phyloP scores from a whole-genome alignment of 2,329 filamentous ascomycete genomes.

The Ambrosiella cleistominuta region DNA sequence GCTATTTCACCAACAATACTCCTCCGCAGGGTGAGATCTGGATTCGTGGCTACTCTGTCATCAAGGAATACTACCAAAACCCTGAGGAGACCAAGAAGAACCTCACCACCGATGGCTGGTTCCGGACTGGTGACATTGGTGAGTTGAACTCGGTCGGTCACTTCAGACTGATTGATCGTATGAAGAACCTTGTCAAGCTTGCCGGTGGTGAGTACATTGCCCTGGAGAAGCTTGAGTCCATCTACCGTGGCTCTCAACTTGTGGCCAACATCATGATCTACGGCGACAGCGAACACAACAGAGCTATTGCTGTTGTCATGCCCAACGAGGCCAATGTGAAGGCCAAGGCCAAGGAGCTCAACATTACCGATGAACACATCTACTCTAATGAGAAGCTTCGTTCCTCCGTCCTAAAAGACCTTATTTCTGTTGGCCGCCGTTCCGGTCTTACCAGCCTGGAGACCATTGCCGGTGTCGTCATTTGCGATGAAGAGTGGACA shows the following conservation, averaged over 20 bases:
- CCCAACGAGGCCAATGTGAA: constrained; percentile 46
- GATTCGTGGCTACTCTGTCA: constrained; percentile 62
- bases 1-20: constrained; percentile 56
- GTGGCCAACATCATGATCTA: constrained; percentile 81
- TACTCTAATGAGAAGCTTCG: constrained; percentile 50
- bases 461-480: constrained; percentile 56
- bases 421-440: constrained; percentile 46
- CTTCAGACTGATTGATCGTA: constrained; percentile 76
- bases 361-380: constrained; percentile 50
- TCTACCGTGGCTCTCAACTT: constrained; percentile 65
- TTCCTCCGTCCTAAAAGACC: constrained; percentile 43
- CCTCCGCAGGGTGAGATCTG: constrained; percentile 85
- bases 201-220: constrained; percentile 93
- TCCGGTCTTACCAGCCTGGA: constrained; percentile 55
- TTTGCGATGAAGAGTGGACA: constrained; percentile 78
- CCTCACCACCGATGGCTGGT: constrained; percentile 77
- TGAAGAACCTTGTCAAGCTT: constrained; percentile 97
- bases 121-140: constrained; percentile 91
- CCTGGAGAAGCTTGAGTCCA: constrained; percentile 82
- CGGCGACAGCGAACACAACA: constrained; percentile 54
- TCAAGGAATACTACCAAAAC: constrained; percentile 67
- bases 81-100: constrained; percentile 67
- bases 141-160: constrained; percentile 70
- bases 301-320: constrained; percentile 67
- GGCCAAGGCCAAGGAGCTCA: constrained; percentile 40